Conservation (phyloP, 2,329 filamentous ascomycete genomes). For the Penicillium hesseltinei region DNA sequence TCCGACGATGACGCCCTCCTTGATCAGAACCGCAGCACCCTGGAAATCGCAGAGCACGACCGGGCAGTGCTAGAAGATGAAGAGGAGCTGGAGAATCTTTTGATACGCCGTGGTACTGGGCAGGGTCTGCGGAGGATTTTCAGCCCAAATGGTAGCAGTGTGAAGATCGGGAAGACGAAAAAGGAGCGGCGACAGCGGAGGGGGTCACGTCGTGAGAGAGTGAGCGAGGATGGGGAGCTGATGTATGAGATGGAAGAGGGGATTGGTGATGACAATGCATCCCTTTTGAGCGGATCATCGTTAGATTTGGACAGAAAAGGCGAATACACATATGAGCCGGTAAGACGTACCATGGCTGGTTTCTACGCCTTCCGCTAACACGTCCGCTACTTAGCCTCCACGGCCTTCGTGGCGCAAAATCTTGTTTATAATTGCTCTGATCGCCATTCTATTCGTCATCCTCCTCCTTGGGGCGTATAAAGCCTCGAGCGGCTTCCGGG, state of each 20-base stretch:
- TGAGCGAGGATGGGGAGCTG: slow-evolving; percentile 68
- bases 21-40: slow-evolving; percentile 63
- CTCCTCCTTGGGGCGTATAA: slow-evolving; percentile 58
- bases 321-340: slow-evolving; percentile 30
- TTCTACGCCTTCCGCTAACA: slow-evolving; percentile 14
- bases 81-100: slow-evolving; percentile 56
- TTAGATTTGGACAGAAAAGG: slow-evolving; percentile 51
- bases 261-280: slow-evolving; percentile 60
- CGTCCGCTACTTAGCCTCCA: slow-evolving; percentile 20
- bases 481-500: slow-evolving; percentile 46
- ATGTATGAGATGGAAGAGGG: slow-evolving; percentile 93
- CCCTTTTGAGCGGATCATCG: slow-evolving; percentile 58
- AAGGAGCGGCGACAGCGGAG: slow-evolving; percentile 54
- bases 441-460: slow-evolving; percentile 54
- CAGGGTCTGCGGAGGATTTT: slow-evolving; percentile 42
- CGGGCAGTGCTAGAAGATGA: slow-evolving; percentile 71
- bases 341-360: slow-evolving; percentile 16
- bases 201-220: slow-evolving; percentile 46
- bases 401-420: slow-evolving; percentile 34
- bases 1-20: slow-evolving; percentile 72
- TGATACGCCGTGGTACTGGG: slow-evolving; percentile 42
- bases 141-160: slow-evolving; percentile 46
- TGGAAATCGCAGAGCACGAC: slow-evolving; percentile 68
- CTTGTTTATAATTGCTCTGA: slow-evolving; percentile 44
- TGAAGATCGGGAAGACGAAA: slow-evolving; percentile 49